phyloP scores from a whole-genome alignment of 2,329 filamentous ascomycete genomes.

The Huntiella abstrusa region DNA sequence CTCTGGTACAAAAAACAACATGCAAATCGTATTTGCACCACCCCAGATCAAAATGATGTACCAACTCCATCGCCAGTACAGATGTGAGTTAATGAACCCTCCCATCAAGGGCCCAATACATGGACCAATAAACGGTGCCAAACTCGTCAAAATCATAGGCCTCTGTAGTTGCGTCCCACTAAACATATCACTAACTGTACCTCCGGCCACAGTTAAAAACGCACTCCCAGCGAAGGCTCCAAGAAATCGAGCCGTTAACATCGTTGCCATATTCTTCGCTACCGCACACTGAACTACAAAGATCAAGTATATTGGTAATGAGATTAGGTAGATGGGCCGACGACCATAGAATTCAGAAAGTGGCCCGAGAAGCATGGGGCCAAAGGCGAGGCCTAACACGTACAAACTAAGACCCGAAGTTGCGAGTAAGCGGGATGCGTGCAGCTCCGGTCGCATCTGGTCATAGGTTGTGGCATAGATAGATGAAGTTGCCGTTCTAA shows the following conservation, averaged over 20 bases:
- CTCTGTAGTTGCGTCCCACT: constrained; percentile 46
- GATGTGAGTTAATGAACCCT: constrained; percentile 65
- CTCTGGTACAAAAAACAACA: constrained; percentile 63
- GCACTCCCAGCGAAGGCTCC: constrained; percentile 52
- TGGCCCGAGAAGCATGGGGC: constrained; percentile 43
- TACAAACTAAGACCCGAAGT: constrained; percentile 69
- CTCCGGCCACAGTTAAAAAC: constrained; percentile 58
- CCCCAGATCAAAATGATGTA: constrained; percentile 75
- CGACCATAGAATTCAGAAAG: constrained; percentile 67
- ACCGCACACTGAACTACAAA: constrained; percentile 70
- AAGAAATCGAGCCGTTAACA: constrained; percentile 63
- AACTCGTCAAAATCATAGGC: constrained; percentile 69
- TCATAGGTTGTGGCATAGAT: constrained; percentile 71
- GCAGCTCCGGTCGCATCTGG: constrained; percentile 59
- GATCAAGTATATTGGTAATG: constrained; percentile 56
- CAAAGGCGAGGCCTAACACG: constrained; percentile 53
- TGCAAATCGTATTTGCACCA: constrained; percentile 38
- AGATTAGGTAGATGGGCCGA: constrained; percentile 58
- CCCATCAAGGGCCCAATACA: constrained; percentile 43
- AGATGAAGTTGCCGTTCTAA: constrained; percentile 66
- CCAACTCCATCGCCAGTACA: constrained; percentile 64
- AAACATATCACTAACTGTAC: constrained; percentile 72
- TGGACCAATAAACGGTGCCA: constrained; percentile 45
- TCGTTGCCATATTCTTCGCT: constrained; percentile 61
- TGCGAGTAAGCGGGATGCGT: constrained; percentile 49